Conservation (phyloP, 1,284 basidiomycete species). For the Hymenochaete sp. region DNA sequence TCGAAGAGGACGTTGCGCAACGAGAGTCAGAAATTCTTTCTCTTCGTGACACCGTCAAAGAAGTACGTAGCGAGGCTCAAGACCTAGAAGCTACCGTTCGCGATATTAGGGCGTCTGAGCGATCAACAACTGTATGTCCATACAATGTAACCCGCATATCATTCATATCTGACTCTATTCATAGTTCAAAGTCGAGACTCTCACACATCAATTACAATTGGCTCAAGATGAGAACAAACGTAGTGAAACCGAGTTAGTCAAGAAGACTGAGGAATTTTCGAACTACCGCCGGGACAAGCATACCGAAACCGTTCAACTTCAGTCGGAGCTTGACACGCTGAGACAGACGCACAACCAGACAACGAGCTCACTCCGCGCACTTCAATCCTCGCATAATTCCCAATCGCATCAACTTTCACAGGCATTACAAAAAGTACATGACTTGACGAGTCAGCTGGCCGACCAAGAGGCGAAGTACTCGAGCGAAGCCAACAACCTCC, state of each 20-base stretch:
- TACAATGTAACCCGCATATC: not conserved
- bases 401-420: slow-evolving; percentile 64
- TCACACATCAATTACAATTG: slow-evolving; percentile 70
- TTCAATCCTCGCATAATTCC: slow-evolving; percentile 59
- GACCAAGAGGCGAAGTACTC: slow-evolving; percentile 74
- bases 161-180: slow-evolving; percentile 9
- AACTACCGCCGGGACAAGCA: slow-evolving; percentile 67
- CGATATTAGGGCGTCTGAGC: slow-evolving; percentile 61
- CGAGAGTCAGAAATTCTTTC: slow-evolving; percentile 66
- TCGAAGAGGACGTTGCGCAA: slow-evolving; percentile 61
- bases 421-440: slow-evolving; percentile 60
- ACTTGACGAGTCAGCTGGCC: slow-evolving; percentile 63
- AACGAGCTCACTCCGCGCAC: slow-evolving; percentile 55
- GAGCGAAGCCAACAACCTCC: slow-evolving; percentile 62
- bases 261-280: slow-evolving; percentile 65
- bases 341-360: slow-evolving; percentile 53
- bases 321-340: slow-evolving; percentile 62
- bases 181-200: slow-evolving; percentile 75
- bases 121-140: slow-evolving; percentile 52
- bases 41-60: slow-evolving; percentile 59
- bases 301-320: slow-evolving; percentile 63
- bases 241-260: slow-evolving; percentile 46
- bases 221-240: slow-evolving; percentile 66
- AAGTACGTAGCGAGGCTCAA: slow-evolving; percentile 66
- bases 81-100: slow-evolving; percentile 55